Evolutionary conservation across 371 early-diverging fungal species (phyloP), one percentile per base, ranked within the genome.

Genomic region (Apophysomyces ossiformis): DNA sequence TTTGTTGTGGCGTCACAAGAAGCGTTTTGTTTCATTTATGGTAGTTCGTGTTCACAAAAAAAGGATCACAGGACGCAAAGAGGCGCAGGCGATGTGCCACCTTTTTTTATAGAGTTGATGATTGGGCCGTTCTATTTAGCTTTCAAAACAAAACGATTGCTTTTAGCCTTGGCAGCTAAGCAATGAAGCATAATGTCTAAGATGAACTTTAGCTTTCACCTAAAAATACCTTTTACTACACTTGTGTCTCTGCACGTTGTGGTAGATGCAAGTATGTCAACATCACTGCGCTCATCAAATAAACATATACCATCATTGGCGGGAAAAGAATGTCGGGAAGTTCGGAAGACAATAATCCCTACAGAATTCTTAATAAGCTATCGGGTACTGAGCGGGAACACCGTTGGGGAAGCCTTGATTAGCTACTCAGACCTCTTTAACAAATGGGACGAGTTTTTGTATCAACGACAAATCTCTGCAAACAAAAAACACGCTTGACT

Each of bases 21-120:
- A 50, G n/a, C 11, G 7, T 21, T 50, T 50, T 50, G 21, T 5
- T 50, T 50, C 54, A 26, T 50, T 18, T 50, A 18, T 50, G 54
- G 54, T 50, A 50, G 54, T 50, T 50, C 21, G 54, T 50, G 54
- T 50, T 21, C 54, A 21, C 21, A 32, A 50, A 32, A 32, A 50
- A 32, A n/a, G 41, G 54, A 50, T 50, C 54, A 50, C 54, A 50
- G 32, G 54, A 50, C 54, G n/a, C n/a, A 50, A 45, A 50, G 54
- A 16, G 54, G 54, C 54, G 54, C 54, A 50, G 54, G 21, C 54
- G 54, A 21, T 50, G 54, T 50, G 54, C 54, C 54, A 50, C 54
- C 54, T 50, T 50, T 50, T 50, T 50, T 50, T 50, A 50, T 50
- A 50, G 21, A 16, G 21, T 50, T 50, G 54, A 11, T 50, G 54